These are phyloP conservation scores for Corylus americana DNA, from an alignment of 306 rosid genomes.

Conservation along the genomic window DNA sequence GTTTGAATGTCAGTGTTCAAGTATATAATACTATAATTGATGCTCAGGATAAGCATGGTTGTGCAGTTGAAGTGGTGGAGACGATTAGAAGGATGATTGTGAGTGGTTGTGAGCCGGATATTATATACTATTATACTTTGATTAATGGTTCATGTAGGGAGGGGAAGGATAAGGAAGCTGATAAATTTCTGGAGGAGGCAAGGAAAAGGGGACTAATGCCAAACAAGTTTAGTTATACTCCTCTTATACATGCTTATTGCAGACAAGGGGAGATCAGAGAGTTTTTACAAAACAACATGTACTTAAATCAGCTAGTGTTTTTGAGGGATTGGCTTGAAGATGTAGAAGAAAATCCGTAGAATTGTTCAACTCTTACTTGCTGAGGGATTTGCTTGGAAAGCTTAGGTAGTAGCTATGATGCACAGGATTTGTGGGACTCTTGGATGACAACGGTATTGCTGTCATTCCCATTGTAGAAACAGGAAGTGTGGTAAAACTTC, in stretches of 20 bases:
- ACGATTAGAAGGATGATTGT: conserved; percentile 50
- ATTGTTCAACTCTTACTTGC: background rate
- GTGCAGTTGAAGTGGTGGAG: conserved; percentile 42
- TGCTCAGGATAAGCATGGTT: conserved; percentile 55
- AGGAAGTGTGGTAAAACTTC: conserved; percentile 12
- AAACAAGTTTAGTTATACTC: conserved; percentile 61
- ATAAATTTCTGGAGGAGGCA: conserved; percentile 50
- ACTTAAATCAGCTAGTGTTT: background rate
- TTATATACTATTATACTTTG: conserved; percentile 59
- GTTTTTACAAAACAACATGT: background rate
- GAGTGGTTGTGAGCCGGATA: conserved; percentile 69
- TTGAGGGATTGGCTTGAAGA: background rate
- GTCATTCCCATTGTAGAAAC: conserved; percentile 13
- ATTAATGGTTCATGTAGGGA: conserved; percentile 54
- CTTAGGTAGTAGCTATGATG: conserved; percentile 10
- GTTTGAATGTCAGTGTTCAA: conserved; percentile 46
- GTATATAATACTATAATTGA: conserved; percentile 66
- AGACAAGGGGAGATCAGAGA: conserved; percentile 46
- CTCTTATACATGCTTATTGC: conserved; percentile 58
- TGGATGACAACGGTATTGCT: conserved; percentile 3
- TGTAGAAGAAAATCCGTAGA: background rate
- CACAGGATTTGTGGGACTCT: conserved; percentile 5
- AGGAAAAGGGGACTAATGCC: conserved; percentile 45
- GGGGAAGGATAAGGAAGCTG: conserved; percentile 68
- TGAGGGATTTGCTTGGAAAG: background rate